Evolutionary conservation across 2,329 filamentous ascomycete genomes (phyloP), one percentile per base, ranked within the genome.

Genomic region (Apiospora rasikravindrae): DNA sequence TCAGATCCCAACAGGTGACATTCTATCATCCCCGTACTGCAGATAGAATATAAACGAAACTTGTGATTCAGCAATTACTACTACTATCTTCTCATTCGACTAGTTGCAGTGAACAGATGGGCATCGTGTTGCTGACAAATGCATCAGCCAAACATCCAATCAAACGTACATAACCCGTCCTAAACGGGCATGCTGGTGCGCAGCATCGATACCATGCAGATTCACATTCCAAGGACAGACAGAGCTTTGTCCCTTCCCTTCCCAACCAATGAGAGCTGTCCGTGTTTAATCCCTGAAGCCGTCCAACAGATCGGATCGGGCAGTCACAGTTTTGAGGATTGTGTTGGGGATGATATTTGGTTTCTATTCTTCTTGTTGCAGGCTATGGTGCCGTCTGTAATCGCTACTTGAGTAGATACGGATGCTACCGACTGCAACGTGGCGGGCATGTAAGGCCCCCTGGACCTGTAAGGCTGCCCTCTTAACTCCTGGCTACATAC

Each of bases 401-500:
- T 16, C 33, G 19, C 57, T 33, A 40, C 33, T n/a, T 64, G 22
- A 24, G 22, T 33, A 40, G 57, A n/a, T 64, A 37, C 37, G 33
- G 57, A 64, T 64, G 57, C 57, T 40, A 64, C 22, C 33, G 40
- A 14, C 57, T 33, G 57, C 33, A 40, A 40, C 29, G 33, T 40
- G 19, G 57, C 14, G 57, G 57, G 33, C 33, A 33, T 33, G 6
- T 19, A n/a, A 64, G 22, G 22, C 33, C 57, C 29, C 57, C 57
- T n/a, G 29, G 57, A 33, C 19, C 57, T 40, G 19, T n/a, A 64
- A 16, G 57, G 57, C 57, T 57, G 57, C 57, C 57, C 57, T 64
- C 57, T 64, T 64, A 64, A 64, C 33, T 64, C 57, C 57, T 40
- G 33, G 33, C 57, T 64, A 40, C 57, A 40, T 64, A 40, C 57